Base-by-base conservation (phyloP, 2,329 filamentous ascomycete genomes). In the Curvularia spicifera region DNA sequence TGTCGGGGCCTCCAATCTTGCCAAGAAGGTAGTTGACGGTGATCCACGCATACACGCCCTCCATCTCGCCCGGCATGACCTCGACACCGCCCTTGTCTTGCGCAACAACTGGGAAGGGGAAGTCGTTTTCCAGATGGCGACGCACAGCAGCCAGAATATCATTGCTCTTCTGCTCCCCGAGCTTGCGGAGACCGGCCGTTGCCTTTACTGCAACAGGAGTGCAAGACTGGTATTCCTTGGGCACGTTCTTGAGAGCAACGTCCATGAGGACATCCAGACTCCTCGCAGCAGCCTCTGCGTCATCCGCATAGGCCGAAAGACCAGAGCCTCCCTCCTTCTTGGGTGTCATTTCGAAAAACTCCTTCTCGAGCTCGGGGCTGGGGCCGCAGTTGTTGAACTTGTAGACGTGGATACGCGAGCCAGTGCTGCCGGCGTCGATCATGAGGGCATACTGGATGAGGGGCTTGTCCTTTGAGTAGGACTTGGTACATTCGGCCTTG, bases 1-100 rank as follows among this genome's bases (percentile, higher is more conserved):
- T 87, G 75, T 97, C 94, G 1, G 93, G 91, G 10, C 91, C 91
- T 59, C 95, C 95, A 78, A 99, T 98, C 82, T 98, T 98, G 72
- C 94, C 94, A 24, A 99, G 87, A 40, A 99, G 89, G 79, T 99
- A 99, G 84, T 99, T 99, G 66, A 93, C 95, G 6, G 95, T 99
- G 77, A 99, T 96, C 95, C 95, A 99, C 52, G 95, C 96, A 75
- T 96, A 99, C 29, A 99, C 94, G 75, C 95, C 95, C 81, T 99
- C 95, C 73, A 97, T 91, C 50, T 91, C 93, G 62, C 95, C 95
- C 71, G 97, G 93, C 95, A 99, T 99, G 77, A 99, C 96, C 63
- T 93, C 87, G 28, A 99, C 18, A 18, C 96, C 28, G 28, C 28
- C 9, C 28, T 31, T 31, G 28, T 92, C 91, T 64, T 88, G 85